A percentile compares a stretch with the other conserved stretches of the same genome.
Evolutionary conservation across 2,329 filamentous ascomycete genomes (phyloP).

Genomic region (Aspergillus hiratsukae): DNA sequence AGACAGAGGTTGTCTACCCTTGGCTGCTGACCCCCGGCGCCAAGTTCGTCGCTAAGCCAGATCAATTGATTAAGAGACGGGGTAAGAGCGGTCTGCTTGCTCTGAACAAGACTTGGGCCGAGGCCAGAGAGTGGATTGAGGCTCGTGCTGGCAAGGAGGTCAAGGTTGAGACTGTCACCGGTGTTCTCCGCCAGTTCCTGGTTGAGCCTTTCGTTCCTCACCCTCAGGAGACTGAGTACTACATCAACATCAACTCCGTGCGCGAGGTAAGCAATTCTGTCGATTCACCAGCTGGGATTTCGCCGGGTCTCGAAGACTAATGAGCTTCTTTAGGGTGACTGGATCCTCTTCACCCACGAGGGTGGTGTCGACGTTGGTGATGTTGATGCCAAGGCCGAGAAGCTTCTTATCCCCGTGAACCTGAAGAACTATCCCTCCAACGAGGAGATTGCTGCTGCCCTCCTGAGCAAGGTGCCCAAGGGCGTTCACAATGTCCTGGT

Average conservation of each 20-base stretch:
- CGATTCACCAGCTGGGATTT: slow-evolving; percentile 8
- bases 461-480: slow-evolving; percentile 89
- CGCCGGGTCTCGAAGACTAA: slow-evolving; percentile 20
- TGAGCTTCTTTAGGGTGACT: slow-evolving; percentile 68
- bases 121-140: slow-evolving; percentile 91
- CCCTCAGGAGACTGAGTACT: slow-evolving; percentile 93
- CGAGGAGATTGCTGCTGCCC: slow-evolving; percentile 76
- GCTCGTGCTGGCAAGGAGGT: slow-evolving; percentile 87
- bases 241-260: slow-evolving; percentile 99
- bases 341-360: slow-evolving; percentile 99
- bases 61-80: slow-evolving; percentile 99
- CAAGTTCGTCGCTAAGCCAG: slow-evolving; percentile 98
- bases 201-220: slow-evolving; percentile 98
- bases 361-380: slow-evolving; percentile 99
- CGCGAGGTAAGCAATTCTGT: slow-evolving; percentile 75
- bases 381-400: slow-evolving; percentile 98
- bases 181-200: slow-evolving; percentile 88
- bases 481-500: slow-evolving; percentile 97
- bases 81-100: slow-evolving; percentile 96
- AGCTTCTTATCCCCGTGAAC: slow-evolving; percentile 95
- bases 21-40: slow-evolving; percentile 80
- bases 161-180: slow-evolving; percentile 86
- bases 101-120: slow-evolving; percentile 95
- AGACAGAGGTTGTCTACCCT: slow-evolving; percentile 93
- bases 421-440: slow-evolving; percentile 93